phyloP scores from a whole-genome alignment of 345 rosid genomes.

The Nephelium lappaceum region DNA sequence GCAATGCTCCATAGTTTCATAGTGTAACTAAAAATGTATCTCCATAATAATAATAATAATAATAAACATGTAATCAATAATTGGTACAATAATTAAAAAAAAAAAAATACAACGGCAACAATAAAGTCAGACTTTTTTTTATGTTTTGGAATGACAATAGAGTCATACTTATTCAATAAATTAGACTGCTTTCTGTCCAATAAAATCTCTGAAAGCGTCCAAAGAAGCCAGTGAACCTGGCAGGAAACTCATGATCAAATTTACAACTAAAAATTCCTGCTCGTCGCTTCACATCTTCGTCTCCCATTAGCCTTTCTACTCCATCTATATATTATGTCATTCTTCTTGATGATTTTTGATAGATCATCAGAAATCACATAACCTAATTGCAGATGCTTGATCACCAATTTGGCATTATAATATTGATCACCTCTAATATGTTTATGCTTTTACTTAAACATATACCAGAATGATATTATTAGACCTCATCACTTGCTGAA shows the following conservation, averaged over 20 bases:
- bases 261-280: slow-evolving; percentile 18
- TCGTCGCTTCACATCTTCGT: slow-evolving; percentile 29
- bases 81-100: no score
- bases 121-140: no score
- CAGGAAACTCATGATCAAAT: slow-evolving; percentile 36
- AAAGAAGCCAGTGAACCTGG: slow-evolving; percentile 24
- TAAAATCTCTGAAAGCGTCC: slow-evolving; percentile 28
- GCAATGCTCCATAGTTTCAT: no score
- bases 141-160: no score
- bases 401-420: slow-evolving; percentile 37
- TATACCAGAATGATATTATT: no score
- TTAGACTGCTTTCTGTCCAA: slow-evolving; percentile 5
- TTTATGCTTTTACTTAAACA: no score
- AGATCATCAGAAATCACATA: slow-evolving; percentile 27
- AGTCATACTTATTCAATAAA: no score
- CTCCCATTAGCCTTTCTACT: slow-evolving; percentile 42
- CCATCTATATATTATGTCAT: slow-evolving; percentile 35
- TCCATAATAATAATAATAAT: no score
- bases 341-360: slow-evolving; percentile 16
- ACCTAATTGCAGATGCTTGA: slow-evolving; percentile 28
- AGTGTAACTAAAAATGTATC: no score
- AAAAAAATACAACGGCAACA: no score
- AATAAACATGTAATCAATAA: no score
- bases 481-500: no score
- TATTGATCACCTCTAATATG: slow-evolving; percentile 44